phyloP scores from a whole-genome alignment of 2,329 filamentous ascomycete species.

The Niveomyces coronatus region DNA sequence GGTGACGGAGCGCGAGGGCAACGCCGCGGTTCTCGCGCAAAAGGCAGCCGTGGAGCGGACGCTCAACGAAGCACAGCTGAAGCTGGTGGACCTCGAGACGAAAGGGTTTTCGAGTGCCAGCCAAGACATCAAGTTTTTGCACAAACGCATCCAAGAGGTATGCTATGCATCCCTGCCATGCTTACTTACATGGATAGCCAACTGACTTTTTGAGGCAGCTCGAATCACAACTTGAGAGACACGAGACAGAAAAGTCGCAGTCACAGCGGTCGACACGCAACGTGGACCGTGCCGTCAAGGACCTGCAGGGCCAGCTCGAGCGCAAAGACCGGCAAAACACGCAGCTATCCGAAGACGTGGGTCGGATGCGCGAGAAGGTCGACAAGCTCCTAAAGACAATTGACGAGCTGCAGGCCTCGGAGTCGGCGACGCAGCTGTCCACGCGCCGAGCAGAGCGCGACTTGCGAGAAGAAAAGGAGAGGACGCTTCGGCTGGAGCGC shows the following conservation, averaged over 20 bases:
- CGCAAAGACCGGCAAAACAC: slow-evolving; percentile 81
- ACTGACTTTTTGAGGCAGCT: too few relatives aligned
- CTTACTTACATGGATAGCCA: too few relatives aligned
- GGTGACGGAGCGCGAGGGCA: slow-evolving; percentile 71
- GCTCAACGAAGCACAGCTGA: slow-evolving; percentile 81
- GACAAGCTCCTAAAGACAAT: slow-evolving; percentile 84
- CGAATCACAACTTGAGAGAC: slow-evolving; percentile 74
- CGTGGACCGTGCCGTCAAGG: slow-evolving; percentile 87
- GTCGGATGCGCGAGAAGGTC: slow-evolving; percentile 79
- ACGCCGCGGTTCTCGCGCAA: slow-evolving; percentile 73
- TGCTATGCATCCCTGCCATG: slow-evolving; percentile 29
- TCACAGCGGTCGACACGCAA: slow-evolving; percentile 84
- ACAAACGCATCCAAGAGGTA: slow-evolving; percentile 92
- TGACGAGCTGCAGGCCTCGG: slow-evolving; percentile 83
- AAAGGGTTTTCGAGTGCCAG: slow-evolving; percentile 93
- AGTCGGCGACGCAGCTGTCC: slow-evolving; percentile 70
- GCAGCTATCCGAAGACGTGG: slow-evolving; percentile 73
- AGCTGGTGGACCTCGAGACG: slow-evolving; percentile 86
- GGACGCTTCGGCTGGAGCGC: slow-evolving; percentile 67
- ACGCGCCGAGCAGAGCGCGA: slow-evolving; percentile 83
- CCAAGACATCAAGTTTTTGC: slow-evolving; percentile 89
- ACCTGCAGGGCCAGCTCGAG: slow-evolving; percentile 84
- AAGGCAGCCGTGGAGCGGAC: slow-evolving; percentile 84
- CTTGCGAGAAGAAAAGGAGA: slow-evolving; percentile 79
- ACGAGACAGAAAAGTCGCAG: slow-evolving; percentile 67